phyloP scores from a whole-genome alignment of 805 yeast genomes.

The Lipomyces starkeyi region DNA sequence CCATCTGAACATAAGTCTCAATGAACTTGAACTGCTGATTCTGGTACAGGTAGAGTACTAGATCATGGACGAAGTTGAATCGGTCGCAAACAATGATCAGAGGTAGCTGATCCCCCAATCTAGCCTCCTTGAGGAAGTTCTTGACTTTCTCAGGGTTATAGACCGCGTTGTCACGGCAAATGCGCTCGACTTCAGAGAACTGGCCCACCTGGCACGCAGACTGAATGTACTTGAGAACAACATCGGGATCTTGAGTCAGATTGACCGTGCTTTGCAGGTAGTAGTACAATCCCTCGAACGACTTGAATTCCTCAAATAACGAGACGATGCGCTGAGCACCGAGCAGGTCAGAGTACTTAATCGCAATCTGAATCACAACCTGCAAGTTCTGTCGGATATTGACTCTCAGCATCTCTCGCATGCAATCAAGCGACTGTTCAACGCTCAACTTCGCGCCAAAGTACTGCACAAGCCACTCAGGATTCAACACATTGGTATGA shows the following conservation, averaged over 20 bases:
- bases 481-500: conserved; percentile 81
- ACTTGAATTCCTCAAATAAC: conserved; percentile 90
- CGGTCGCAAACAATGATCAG: conserved; percentile 96
- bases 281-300: conserved; percentile 92
- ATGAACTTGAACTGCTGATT: conserved; percentile 94
- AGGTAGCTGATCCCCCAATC: conserved; percentile 93
- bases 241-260: conserved; percentile 90
- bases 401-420: conserved; percentile 80
- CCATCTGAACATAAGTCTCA: conserved; percentile 97
- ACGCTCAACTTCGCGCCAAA: conserved; percentile 88
- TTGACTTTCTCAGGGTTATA: conserved; percentile 97
- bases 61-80: conserved; percentile 87
- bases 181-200: conserved; percentile 91
- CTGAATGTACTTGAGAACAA: conserved; percentile 94
- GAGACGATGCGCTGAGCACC: conserved; percentile 86
- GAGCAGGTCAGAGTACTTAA: conserved; percentile 91
- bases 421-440: conserved; percentile 87
- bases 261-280: conserved; percentile 93
- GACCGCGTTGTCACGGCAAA: conserved; percentile 90
- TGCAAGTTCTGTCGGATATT: conserved; percentile 88
- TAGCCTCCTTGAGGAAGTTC: conserved; percentile 93
- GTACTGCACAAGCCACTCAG: conserved; percentile 91
- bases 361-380: conserved; percentile 93
- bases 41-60: conserved; percentile 90
- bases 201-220: conserved; percentile 92